phyloP scores from a whole-genome alignment of 148 eudicot species.

The Oxyria digyna region DNA sequence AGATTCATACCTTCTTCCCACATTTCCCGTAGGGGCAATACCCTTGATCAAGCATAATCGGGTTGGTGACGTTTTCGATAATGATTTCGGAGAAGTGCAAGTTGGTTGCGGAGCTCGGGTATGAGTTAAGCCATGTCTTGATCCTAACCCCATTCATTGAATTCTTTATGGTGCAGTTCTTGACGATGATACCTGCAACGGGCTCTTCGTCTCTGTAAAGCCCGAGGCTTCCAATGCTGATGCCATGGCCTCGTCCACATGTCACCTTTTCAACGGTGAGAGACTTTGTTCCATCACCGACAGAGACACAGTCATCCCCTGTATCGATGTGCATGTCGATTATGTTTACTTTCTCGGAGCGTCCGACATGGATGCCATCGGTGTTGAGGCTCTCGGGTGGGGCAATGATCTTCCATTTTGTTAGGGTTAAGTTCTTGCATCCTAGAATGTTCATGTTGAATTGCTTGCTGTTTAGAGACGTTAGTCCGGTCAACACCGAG shows the following conservation, averaged over 20 bases:
- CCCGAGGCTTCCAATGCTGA: constrained; percentile 58
- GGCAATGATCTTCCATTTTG: constrained; percentile 20
- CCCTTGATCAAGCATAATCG: constrained; percentile 35
- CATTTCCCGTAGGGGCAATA: constrained; percentile 36
- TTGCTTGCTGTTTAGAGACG: constrained; percentile 40
- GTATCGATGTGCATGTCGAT: constrained; percentile 18
- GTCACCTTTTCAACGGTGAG: constrained; percentile 23
- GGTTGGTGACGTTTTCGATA: constrained; percentile 27
- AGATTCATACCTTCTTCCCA: background rate
- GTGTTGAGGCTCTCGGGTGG: constrained; percentile 48
- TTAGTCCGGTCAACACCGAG: constrained; percentile 22
- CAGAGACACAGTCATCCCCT: constrained; percentile 60
- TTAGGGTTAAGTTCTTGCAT: constrained; percentile 26
- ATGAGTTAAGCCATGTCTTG: constrained; percentile 49
- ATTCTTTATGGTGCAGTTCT: constrained; percentile 32
- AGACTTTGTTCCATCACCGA: constrained; percentile 41
- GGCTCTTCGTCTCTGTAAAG: constrained; percentile 8
- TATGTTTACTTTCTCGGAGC: constrained; percentile 25
- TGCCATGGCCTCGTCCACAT: constrained; percentile 73
- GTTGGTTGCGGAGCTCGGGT: constrained; percentile 13
- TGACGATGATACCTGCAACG: constrained; percentile 8
- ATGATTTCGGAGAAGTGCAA: constrained; percentile 41
- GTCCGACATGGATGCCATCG: constrained; percentile 54
- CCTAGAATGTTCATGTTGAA: constrained; percentile 37
- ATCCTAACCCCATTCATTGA: constrained; percentile 45